A percentile compares a stretch with the other conserved stretches of the same genome.
Evolutionary conservation across 805 yeast species (phyloP).

Genomic region (Sugiyamaella mastotermitis): DNA sequence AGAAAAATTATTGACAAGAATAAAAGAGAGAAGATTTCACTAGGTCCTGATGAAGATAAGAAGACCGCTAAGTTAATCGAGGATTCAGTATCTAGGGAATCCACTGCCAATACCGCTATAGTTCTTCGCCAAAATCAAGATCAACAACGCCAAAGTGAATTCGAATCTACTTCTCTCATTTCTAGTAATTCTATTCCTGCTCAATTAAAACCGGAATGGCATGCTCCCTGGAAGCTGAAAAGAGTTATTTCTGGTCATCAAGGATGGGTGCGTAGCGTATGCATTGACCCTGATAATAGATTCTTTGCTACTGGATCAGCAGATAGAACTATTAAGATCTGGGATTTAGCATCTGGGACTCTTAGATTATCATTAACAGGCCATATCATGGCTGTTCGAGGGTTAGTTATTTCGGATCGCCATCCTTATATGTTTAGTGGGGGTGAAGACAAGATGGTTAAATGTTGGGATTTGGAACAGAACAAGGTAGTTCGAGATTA

Average conservation of each 20-base stretch:
- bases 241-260: slow-evolving; percentile 80
- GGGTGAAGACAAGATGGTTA: slow-evolving; percentile 86
- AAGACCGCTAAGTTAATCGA: slow-evolving; percentile 18
- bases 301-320: slow-evolving; percentile 92
- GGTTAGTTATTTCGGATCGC: slow-evolving; percentile 61
- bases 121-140: background rate
- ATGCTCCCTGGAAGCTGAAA: slow-evolving; percentile 64
- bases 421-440: slow-evolving; percentile 89
- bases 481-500: slow-evolving; percentile 78
- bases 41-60: slow-evolving; percentile 8
- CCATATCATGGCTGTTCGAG: slow-evolving; percentile 84
- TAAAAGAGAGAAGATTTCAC: slow-evolving; percentile 12
- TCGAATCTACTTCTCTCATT: background rate
- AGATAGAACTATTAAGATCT: slow-evolving; percentile 81
- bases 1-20: slow-evolving; percentile 11
- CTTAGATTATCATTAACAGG: slow-evolving; percentile 78
- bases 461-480: slow-evolving; percentile 94
- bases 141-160: background rate
- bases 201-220: slow-evolving; percentile 32
- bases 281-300: slow-evolving; percentile 78
- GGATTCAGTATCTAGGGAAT: background rate
- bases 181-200: background rate
- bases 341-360: slow-evolving; percentile 76
- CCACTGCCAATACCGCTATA: background rate
- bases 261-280: slow-evolving; percentile 86